A percentile compares a stretch with the other conserved stretches of the same genome.
Evolutionary conservation across 176 grass and related monocot genomes (phyloP).

Genomic region (Musa troglodytarum): DNA sequence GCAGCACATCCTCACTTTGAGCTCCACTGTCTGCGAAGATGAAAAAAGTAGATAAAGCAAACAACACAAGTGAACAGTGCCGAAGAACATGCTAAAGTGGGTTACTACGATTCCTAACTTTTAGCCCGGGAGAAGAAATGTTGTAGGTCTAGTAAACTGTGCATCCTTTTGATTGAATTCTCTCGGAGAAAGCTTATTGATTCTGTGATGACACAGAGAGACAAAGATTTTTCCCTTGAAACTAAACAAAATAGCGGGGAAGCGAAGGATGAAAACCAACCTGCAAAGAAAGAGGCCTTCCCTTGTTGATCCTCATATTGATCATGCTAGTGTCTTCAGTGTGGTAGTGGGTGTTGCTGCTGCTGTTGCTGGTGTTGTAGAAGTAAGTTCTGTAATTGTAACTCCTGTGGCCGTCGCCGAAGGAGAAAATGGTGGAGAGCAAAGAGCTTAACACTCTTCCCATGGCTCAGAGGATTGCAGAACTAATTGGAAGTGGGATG

Average conservation of each 20-base stretch:
- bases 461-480: background rate
- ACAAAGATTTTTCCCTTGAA: background rate
- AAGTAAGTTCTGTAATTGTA: background rate
- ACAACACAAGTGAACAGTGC: too few relatives aligned
- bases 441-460: background rate
- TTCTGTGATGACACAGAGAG: too few relatives aligned
- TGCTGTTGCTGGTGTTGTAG: slow-evolving; percentile 4
- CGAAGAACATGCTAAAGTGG: too few relatives aligned
- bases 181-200: too few relatives aligned
- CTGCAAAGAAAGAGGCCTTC: slow-evolving; percentile 17
- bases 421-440: background rate
- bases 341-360: background rate
- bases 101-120: too few relatives aligned
- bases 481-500: background rate
- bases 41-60: background rate
- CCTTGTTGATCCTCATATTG: slow-evolving; percentile 3
- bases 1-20: slow-evolving; percentile 83
- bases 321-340: background rate
- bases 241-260: background rate
- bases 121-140: too few relatives aligned
- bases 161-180: too few relatives aligned
- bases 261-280: background rate
- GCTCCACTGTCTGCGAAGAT: slow-evolving; percentile 50
- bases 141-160: background rate
- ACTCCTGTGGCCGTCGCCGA: background rate